A percentile compares a stretch with the other conserved stretches of the same genome.
Evolutionary conservation across 2,329 filamentous ascomycete genomes (phyloP).

Genomic region (Paecilomyces sp.): DNA sequence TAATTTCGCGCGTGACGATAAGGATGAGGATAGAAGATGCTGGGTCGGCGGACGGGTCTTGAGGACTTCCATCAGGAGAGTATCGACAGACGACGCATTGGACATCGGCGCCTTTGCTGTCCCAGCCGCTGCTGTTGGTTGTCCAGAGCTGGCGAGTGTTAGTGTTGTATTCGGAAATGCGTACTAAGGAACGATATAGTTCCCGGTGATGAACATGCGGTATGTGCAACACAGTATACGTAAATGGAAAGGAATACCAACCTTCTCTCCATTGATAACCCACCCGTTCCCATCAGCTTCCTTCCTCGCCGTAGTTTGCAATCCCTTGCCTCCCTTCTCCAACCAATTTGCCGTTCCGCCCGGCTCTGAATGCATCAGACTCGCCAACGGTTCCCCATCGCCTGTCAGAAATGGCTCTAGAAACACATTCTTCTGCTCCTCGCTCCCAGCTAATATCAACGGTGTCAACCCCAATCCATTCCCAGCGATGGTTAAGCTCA

Average conservation of each 20-base stretch:
- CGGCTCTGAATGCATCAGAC: conserved; percentile 47
- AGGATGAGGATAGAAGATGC: conserved; percentile 42
- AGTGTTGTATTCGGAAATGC: neutral
- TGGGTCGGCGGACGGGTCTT: conserved; percentile 7
- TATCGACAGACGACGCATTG: conserved; percentile 47
- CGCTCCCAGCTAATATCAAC: conserved; percentile 39
- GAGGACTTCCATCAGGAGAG: conserved; percentile 7
- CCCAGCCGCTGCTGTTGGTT: conserved; percentile 49
- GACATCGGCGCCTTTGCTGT: conserved; percentile 45
- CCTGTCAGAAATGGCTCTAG: conserved; percentile 42
- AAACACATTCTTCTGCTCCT: conserved; percentile 32
- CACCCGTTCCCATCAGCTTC: conserved; percentile 41
- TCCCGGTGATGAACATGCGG: no score
- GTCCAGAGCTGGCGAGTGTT: conserved; percentile 42
- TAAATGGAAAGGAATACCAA: conserved; percentile 6
- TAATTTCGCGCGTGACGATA: conserved; percentile 42
- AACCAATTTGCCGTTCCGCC: conserved; percentile 47
- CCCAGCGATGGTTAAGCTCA: conserved; percentile 44
- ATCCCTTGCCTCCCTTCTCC: conserved; percentile 42
- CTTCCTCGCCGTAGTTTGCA: conserved; percentile 42
- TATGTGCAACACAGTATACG: neutral
- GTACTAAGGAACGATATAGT: no score
- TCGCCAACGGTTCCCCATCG: conserved; percentile 43
- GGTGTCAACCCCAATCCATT: conserved; percentile 49
- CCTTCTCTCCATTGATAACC: conserved; percentile 50